Evolutionary conservation across 345 rosid species (phyloP), one percentile per base, ranked within the genome.

Genomic region (Punica granatum): DNA sequence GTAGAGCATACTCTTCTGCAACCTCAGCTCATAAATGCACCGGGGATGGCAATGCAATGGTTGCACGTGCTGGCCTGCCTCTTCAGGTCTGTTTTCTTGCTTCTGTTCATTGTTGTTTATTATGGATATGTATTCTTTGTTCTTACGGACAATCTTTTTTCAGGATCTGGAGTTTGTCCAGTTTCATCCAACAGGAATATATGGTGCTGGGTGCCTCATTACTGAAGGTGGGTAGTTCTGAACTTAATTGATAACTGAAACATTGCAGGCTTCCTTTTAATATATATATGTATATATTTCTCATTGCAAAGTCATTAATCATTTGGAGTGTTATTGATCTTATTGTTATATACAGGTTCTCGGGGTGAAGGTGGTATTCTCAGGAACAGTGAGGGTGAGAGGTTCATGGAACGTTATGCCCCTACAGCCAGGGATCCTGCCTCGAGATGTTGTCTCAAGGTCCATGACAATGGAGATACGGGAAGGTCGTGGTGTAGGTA

Each of bases 401-500:
- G 98, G 43, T 93, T 93, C 76, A 93, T 93, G 98, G 98, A 93
- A 75, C 83, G 98, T 48, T 93, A 93, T 83, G 98, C 98, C 65
- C 98, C 98, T 33, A 90, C 97, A 31, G 98, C 98, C 61, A 93
- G 91, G 77, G 98, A 93, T 86, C 98, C 91, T 81, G 98, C 98
- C 46, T 93, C 98, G 98, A 79, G 98, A 93, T 82, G 96, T 93
- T 71, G 98, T 93, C 74, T 93, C 98, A 35, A 85, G 98, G 76
- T 93, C 98, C 66, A 93, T 93, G 98, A 93, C 98, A 49, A 89
- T 93, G 96, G 98, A 93, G 81, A 93, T 93, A 64, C 84, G 98
- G 70, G 98, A 93, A 78, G 98, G 98, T 66, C 97, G 96, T 77
- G 98, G 98, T 74, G 97, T 93, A 79, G 98, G 98, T 93, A 90